Percentiles rank a stretch among this genome's conserved stretches.
Conservation (phyloP, 495 filamentous ascomycete species). For the Aspergillus olivimuriae region DNA sequence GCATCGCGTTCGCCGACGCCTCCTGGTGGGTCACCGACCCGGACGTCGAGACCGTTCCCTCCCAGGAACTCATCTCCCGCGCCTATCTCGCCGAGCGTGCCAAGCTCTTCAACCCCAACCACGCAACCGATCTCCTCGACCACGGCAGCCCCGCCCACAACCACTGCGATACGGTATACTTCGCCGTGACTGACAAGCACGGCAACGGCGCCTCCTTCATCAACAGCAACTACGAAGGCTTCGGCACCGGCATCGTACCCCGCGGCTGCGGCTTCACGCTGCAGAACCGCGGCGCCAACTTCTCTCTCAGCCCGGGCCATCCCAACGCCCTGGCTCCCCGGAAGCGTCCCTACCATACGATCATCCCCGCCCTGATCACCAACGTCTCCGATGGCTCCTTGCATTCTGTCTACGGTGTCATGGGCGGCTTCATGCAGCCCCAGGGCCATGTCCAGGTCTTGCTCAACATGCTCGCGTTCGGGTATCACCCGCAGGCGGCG, state of each 20-base stretch:
- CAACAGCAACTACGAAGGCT: constrained; percentile 88
- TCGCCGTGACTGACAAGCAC: constrained; percentile 67
- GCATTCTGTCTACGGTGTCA: constrained; percentile 85
- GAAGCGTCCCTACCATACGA: constrained; percentile 97
- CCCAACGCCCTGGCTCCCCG: constrained; percentile 72
- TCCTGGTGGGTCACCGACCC: constrained; percentile 88
- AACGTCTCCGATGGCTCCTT: constrained; percentile 62
- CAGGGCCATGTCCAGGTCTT: constrained; percentile 96
- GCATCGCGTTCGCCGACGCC: constrained; percentile 89
- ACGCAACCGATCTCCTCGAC: constrained; percentile 48
- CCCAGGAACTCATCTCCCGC: constrained; percentile 50
- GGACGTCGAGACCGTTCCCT: constrained; percentile 58
- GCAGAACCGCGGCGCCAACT: constrained; percentile 89
- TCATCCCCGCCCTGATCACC: constrained; percentile 89
- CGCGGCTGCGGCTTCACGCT: constrained; percentile 80
- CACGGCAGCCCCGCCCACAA: constrained; percentile 67
- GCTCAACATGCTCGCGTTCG: constrained; percentile 81
- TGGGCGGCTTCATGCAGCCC: constrained; percentile 99
- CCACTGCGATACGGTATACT: constrained; percentile 87
- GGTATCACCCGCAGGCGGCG: constrained; percentile 79
- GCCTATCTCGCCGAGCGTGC: constrained; percentile 63
- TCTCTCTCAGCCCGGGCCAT: constrained; percentile 58
- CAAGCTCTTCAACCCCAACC: constrained; percentile 57
- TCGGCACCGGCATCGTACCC: constrained; percentile 85
- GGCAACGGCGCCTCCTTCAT: constrained; percentile 96